Evolutionary conservation across 768 basidiomycete genomes (phyloP).

Genomic region (Boletus reticulatus): DNA sequence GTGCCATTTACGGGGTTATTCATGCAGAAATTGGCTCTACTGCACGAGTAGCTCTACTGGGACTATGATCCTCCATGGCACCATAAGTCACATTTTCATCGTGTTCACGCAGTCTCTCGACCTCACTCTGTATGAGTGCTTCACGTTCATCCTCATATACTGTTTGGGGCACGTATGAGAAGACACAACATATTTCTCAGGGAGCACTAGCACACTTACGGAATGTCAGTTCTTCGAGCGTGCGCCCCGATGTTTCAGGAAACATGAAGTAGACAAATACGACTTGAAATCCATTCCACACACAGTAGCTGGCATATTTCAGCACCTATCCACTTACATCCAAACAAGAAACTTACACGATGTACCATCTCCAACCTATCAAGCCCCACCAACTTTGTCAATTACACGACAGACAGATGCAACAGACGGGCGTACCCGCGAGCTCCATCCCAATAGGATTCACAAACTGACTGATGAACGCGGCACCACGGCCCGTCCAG

Average conservation of each 20-base stretch:
- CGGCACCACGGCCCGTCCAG: constrained; percentile 45
- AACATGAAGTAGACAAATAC: constrained; percentile 19
- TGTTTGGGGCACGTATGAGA: background rate
- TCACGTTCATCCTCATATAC: constrained; percentile 3
- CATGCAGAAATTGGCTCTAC: too few species aligned
- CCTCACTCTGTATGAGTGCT: background rate
- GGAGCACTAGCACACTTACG: constrained; percentile 7
- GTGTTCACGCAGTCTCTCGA: background rate
- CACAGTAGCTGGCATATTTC: constrained; percentile 13
- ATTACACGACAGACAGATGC: too few species aligned
- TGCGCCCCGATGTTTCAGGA: constrained; percentile 19
- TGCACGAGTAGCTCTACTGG: background rate
- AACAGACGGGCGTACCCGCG: constrained; percentile 4
- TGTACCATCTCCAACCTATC: constrained; percentile 16
- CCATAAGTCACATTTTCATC: background rate
- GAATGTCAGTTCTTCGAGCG: constrained; percentile 20
- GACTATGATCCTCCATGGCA: background rate
- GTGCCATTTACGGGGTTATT: too few species aligned
- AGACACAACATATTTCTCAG: background rate
- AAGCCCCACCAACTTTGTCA: background rate
- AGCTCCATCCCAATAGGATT: constrained; percentile 16
- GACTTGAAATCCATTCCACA: constrained; percentile 14
- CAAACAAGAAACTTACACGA: constrained; percentile 3
- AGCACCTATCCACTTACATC: background rate
- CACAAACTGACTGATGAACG: constrained; percentile 10